Evolutionary conservation across 345 rosid genomes (phyloP).

Genomic region (Ricinus communis): DNA sequence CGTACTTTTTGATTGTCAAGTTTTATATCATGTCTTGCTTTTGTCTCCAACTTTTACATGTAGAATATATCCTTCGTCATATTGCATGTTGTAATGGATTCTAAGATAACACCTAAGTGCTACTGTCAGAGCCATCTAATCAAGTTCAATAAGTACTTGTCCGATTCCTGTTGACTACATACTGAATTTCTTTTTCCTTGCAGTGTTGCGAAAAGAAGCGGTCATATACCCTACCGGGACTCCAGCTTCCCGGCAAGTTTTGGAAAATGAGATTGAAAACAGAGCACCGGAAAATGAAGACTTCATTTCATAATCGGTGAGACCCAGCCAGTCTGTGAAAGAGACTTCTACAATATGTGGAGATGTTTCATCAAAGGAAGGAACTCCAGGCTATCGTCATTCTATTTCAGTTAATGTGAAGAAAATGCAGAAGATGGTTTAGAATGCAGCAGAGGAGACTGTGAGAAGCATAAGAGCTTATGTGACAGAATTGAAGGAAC

Average conservation of each 20-base stretch:
- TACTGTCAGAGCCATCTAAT: neutral
- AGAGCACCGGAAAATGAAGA: slow-evolving; percentile 68
- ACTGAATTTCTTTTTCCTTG: slow-evolving; percentile 13
- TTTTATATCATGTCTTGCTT: no score
- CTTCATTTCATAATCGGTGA: slow-evolving; percentile 39
- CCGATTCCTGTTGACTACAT: slow-evolving; percentile 9
- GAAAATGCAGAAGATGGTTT: slow-evolving; percentile 98
- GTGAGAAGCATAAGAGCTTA: slow-evolving; percentile 92
- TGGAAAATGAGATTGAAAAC: slow-evolving; percentile 78
- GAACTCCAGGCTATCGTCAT: slow-evolving; percentile 67
- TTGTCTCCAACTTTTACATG: neutral
- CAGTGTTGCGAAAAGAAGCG: slow-evolving; percentile 93
- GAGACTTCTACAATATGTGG: slow-evolving; percentile 74
- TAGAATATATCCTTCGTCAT: neutral
- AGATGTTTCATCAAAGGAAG: slow-evolving; percentile 78
- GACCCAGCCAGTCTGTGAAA: slow-evolving; percentile 47
- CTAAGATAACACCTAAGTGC: neutral
- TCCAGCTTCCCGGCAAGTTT: slow-evolving; percentile 71
- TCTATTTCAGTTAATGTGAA: slow-evolving; percentile 94
- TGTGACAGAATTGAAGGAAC: slow-evolving; percentile 92
- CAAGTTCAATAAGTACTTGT: neutral
- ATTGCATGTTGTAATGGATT: neutral
- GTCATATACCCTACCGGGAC: slow-evolving; percentile 94
- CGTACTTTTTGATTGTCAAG: neutral
- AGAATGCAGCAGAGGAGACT: slow-evolving; percentile 99